Conservation (phyloP, 768 basidiomycete species). For the Mycena galericulata region DNA sequence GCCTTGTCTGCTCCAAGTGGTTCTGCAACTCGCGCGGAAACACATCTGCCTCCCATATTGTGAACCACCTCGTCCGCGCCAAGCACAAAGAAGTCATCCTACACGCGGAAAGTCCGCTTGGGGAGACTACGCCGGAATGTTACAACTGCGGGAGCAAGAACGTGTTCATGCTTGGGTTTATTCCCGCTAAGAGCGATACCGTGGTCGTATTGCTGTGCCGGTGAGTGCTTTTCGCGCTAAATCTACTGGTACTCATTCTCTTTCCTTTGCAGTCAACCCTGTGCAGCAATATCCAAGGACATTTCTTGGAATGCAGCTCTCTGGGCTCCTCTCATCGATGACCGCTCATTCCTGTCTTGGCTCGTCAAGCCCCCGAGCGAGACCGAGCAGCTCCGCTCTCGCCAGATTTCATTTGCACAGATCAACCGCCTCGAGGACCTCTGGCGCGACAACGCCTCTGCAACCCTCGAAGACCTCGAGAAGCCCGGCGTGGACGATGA, state of each 20-base stretch:
- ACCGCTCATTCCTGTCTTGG: constrained; percentile 99
- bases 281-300: constrained; percentile 96
- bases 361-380: constrained; percentile 97
- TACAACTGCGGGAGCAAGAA: constrained; percentile 99
- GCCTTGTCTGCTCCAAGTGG: constrained; percentile 92
- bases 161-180: constrained; percentile 99
- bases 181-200: constrained; percentile 98
- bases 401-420: constrained; percentile 96
- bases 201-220: constrained; percentile 97
- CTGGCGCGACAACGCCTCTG: constrained; percentile 96
- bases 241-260: neutral
- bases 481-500: constrained; percentile 99
- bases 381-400: constrained; percentile 94
- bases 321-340: constrained; percentile 99
- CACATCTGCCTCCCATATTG: constrained; percentile 98
- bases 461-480: constrained; percentile 96
- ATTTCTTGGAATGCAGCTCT: constrained; percentile 98
- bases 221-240: constrained; percentile 59
- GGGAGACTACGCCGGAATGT: constrained; percentile 98
- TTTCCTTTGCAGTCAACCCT: constrained; percentile 83
- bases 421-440: constrained; percentile 98
- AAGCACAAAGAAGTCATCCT: constrained; percentile 99
- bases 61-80: constrained; percentile 98
- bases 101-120: constrained; percentile 94
- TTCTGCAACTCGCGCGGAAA: constrained; percentile 99